phyloP scores from a whole-genome alignment of 345 rosid genomes.

The Erucastrum elatum region DNA sequence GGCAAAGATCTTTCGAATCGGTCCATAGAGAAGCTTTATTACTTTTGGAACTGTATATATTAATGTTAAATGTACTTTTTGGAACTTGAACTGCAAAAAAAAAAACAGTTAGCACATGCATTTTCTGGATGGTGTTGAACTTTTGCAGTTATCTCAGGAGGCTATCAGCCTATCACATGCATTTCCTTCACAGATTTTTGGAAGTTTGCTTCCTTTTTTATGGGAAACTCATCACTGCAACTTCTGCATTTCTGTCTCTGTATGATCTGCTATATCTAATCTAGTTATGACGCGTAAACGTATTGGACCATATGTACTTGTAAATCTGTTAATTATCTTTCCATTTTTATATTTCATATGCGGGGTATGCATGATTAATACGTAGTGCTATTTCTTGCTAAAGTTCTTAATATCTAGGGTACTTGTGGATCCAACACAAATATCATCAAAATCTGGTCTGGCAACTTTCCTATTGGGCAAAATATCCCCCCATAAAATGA shows the following conservation, averaged over 20 bases:
- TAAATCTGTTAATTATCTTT: background rate
- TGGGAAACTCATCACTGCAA: background rate
- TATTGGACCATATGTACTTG: background rate
- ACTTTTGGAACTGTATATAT: background rate
- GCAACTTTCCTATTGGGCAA: too few species aligned
- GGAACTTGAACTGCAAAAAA: background rate
- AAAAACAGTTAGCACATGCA: background rate
- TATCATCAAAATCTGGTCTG: too few species aligned
- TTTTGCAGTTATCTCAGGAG: background rate
- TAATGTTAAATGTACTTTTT: background rate
- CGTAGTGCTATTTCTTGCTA: background rate
- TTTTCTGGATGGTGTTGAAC: background rate
- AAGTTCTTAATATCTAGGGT: background rate
- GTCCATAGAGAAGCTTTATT: background rate
- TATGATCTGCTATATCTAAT: background rate
- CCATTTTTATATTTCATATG: background rate
- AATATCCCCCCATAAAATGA: background rate
- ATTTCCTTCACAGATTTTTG: background rate
- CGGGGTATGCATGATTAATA: background rate
- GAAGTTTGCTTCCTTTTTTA: background rate
- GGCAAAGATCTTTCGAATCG: background rate
- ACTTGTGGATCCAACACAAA: too few species aligned
- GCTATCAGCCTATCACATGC: background rate
- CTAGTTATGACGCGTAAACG: background rate
- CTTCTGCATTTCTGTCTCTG: slow-evolving; percentile 4